These are phyloP conservation scores for Carex cristatella DNA, from an alignment of 176 grass and related monocot species.

Conservation along the genomic window DNA sequence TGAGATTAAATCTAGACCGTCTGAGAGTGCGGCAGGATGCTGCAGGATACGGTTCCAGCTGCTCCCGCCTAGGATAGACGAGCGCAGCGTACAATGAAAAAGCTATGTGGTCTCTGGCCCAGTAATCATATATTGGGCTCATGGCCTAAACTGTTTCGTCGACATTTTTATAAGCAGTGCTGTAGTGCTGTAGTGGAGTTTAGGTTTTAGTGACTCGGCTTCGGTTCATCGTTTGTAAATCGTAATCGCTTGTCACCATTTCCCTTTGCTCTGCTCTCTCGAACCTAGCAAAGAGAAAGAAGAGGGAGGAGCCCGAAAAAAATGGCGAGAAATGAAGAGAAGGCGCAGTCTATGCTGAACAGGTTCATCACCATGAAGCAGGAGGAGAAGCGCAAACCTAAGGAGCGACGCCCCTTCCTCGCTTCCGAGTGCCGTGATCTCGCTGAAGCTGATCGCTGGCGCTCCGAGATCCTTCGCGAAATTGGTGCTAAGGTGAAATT, in stretches of 20 bases:
- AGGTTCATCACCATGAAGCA: constrained; percentile 98
- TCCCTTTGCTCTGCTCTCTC: not conserved
- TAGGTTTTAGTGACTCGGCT: no score
- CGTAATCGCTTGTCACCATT: not conserved
- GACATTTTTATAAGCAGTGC: no score
- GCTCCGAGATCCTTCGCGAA: constrained; percentile 93
- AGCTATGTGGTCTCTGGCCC: no score
- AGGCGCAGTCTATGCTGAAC: constrained; percentile 96
- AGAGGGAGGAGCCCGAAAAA: not conserved
- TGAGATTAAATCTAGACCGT: no score
- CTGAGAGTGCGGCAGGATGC: no score
- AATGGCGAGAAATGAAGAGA: constrained; percentile 99
- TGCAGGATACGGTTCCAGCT: no score
- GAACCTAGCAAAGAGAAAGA: not conserved
- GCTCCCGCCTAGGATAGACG: no score
- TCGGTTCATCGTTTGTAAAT: not conserved
- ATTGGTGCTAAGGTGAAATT: constrained; percentile 61
- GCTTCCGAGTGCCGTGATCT: constrained; percentile 96
- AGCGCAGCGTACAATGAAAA: no score
- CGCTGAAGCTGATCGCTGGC: constrained; percentile 83
- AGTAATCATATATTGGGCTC: no score
- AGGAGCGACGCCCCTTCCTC: constrained; percentile 87
- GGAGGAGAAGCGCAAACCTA: constrained; percentile 95
- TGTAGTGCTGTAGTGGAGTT: no score
- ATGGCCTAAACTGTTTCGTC: no score